phyloP scores from a whole-genome alignment of 495 filamentous ascomycete genomes.

The Aspergillus baeticus region DNA sequence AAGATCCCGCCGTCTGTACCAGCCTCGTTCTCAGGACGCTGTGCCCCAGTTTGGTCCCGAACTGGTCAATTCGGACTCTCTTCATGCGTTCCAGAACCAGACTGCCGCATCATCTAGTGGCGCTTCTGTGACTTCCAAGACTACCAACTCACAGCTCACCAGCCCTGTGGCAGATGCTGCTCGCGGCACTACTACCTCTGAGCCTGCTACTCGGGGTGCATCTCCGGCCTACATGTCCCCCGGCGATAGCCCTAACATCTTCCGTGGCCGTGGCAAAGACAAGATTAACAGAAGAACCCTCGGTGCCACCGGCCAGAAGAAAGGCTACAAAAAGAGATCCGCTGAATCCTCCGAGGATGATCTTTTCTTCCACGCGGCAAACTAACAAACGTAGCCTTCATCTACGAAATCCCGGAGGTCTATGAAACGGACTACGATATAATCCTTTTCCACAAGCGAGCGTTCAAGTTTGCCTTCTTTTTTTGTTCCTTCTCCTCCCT shows the following conservation, averaged over 20 bases:
- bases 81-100: conserved; percentile 9
- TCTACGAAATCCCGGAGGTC: neutral
- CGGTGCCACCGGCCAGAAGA: conserved; percentile 18
- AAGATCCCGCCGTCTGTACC: conserved; percentile 26
- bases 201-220: conserved; percentile 20
- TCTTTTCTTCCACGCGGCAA: conserved; percentile 12
- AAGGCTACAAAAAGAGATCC: conserved; percentile 14
- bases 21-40: conserved; percentile 16
- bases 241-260: conserved; percentile 14
- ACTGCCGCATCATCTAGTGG: conserved; percentile 10
- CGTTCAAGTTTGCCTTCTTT: neutral
- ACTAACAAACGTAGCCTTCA: neutral
- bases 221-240: conserved; percentile 21
- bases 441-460: neutral
- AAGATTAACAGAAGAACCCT: conserved; percentile 7
- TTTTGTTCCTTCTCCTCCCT: conserved; percentile 10
- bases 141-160: conserved; percentile 14
- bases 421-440: neutral
- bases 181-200: conserved; percentile 13
- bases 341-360: conserved; percentile 19
- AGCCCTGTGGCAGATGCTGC: conserved; percentile 14
- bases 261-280: conserved; percentile 13
- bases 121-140: conserved; percentile 14
- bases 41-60: neutral
- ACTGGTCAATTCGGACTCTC: conserved; percentile 2